Evolutionary conservation across 192 early-diverging fungal species (phyloP), one percentile per base, ranked within the genome.

Genomic region (Lobosporangium transversale): DNA sequence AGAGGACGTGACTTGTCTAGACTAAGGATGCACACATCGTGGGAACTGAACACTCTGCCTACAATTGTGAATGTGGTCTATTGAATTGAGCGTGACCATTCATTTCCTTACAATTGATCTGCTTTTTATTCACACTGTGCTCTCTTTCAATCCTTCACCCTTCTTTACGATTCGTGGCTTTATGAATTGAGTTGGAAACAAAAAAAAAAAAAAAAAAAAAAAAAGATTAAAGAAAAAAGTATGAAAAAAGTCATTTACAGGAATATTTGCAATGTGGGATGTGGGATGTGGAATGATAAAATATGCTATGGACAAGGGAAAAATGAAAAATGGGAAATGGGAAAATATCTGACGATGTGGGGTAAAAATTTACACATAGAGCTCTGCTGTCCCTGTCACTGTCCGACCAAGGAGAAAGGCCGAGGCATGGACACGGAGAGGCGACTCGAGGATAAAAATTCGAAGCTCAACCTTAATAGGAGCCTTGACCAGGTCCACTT

Each of bases 401-500:
- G 59, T 67, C 20, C 65, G 32, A 24, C 73, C 64, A 21, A 76
- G 48, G 29, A 76, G 65, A 23, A 50, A 51, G 11, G 73, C 73
- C 0, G 63, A 67, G 17, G 73, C 73, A 31, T 67, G 58, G 21
- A 76, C 57, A 1, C 73, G 50, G 44, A 76, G 31, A 0, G 73
- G 73, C 1, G 58, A 20, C 53, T 76, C 73, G 1, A 76, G 58
- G 1, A 76, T 57, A 50, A 62, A 66, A 27, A 76, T 76, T 11
- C 73, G 58, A 29, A 76, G 64, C 40, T 76, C 73, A 4, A 76
- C 73, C 32, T 67, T 76, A 24, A 76, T 57, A 0, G 73, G 73
- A 2, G 64, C 63, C 53, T 76, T 76, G 52, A 67, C 64, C 40
- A 76, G 27, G 15, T 76, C 65, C 58, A 76, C 59, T 37, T 76